Evolutionary conservation across 202 grass and related monocot species (phyloP), one percentile per base, ranked within the genome.

Genomic region (Brachypodium distachyon): DNA sequence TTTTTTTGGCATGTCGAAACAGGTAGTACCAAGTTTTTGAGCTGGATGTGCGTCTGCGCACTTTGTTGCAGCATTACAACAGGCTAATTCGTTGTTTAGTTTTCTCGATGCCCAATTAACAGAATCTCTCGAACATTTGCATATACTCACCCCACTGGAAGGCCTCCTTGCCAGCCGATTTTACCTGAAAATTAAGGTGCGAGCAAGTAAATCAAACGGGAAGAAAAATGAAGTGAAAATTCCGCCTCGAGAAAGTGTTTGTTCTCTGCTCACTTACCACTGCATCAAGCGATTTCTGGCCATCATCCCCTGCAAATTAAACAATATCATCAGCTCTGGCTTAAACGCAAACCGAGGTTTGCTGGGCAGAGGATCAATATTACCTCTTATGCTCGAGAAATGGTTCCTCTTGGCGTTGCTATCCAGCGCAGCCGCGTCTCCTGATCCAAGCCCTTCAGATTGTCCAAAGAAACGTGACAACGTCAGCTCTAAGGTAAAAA

Each of bases 81-180:
- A 6, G 33, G 33, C 6, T 36, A 36, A 36, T 36, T n/a, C n/a
- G n/a, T n/a, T n/a, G n/a, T n/a, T n/a, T n/a, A n/a, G n/a, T n/a
- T n/a, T n/a, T n/a, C n/a, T 55, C 22, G 10, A 55, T 14, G 52
- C 9, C 11, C 6, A 55, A 27, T 26, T 27, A 29, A 14, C 4
- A 13, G 16, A 28, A 5, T 28, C 4, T 25, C 31, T 34, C n/a
- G 13, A 33, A 28, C n/a, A n/a, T 32, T 33, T 17, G 9, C 19
- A 34, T 27, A 4, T 1, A 61, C 85, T 68, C 3, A 90, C 90
- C 86, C 90, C 90, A 93, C 71, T 93, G 90, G 51, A 93, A 75
- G 50, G 87, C 73, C 77, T 93, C 86, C 67, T 84, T 93, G 19
- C 86, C 73, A 16, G 84, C 82, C 6, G 62, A 79, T 62, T 89